These are phyloP conservation scores for Podaxis mareebaensis DNA, from an alignment of 768 basidiomycete genomes.

Conservation along the genomic window DNA sequence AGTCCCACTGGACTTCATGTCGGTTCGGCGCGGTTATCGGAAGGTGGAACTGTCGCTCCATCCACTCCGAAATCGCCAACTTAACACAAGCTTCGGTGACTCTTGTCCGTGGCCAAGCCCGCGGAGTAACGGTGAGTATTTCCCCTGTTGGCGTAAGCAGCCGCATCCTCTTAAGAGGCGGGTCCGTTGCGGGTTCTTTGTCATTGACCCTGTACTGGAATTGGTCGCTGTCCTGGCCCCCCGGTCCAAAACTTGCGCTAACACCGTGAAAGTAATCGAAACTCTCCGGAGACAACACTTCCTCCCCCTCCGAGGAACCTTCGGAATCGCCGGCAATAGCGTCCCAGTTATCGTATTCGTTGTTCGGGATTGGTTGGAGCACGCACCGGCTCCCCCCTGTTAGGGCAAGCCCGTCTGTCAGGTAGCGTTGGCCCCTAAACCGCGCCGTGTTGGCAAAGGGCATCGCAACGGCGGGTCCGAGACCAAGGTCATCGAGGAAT, in stretches of 20 bases:
- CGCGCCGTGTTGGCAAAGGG: slow-evolving; percentile 1
- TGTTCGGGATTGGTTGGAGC: not conserved
- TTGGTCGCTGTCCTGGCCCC: not conserved
- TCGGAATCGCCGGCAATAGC: not conserved
- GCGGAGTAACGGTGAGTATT: not conserved
- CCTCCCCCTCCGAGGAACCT: not conserved
- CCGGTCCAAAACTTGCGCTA: not conserved
- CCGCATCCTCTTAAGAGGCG: not conserved
- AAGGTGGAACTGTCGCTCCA: not conserved
- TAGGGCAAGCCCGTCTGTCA: not conserved
- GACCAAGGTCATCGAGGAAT: not conserved
- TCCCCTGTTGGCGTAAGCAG: not conserved
- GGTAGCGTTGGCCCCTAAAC: not conserved
- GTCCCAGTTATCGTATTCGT: not conserved
- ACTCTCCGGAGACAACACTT: not conserved
- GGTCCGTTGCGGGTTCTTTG: not conserved
- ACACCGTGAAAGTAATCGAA: not conserved
- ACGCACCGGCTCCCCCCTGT: not conserved
- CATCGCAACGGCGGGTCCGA: not conserved
- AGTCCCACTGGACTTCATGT: not conserved
- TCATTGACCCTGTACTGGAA: not conserved
- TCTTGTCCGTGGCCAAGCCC: not conserved
- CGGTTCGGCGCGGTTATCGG: not conserved
- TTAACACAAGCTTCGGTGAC: slow-evolving; percentile 7
- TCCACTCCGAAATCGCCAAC: slow-evolving; percentile 9